Evolutionary conservation across 345 rosid species (phyloP), one percentile per base, ranked within the genome.

Genomic region (Zanthoxylum bungeanum): DNA sequence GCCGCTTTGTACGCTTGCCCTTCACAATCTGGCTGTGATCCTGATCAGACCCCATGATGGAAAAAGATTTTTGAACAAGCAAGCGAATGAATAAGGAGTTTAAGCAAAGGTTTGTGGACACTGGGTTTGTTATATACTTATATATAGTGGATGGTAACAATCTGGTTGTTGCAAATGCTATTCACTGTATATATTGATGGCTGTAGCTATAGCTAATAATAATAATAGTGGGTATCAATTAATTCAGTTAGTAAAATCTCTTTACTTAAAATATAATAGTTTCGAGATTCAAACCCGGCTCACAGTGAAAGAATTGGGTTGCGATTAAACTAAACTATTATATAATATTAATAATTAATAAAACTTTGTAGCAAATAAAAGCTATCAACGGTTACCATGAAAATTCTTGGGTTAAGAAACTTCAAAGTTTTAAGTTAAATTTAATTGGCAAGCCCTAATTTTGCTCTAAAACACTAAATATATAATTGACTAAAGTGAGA

Each of bases 1-100:
- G 93, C 16, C 98, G 89, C 84, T 94, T 94, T 11, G 90, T 90
- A 30, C 97, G 93, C 81, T 88, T 94, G 71, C 98, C 85, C 73
- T 88, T 90, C 14, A 82, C 73, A 73, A 87, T 72, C 74, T 56
- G 75, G 42, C 53, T 70, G 21, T 73, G 77, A 17, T 74, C 81
- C 59, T 81, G 80, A 33, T 70, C 73, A 34, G 68, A 73, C 24
- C 73, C 64, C 73, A 57, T 66, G 21, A 51, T 34, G n/a, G n/a
- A n/a, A n/a, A n/a, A n/a, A n/a, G n/a, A n/a, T n/a, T n/a, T n/a
- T n/a, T n/a, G n/a, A n/a, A n/a, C n/a, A n/a, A n/a, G n/a, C n/a
- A n/a, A n/a, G n/a, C n/a, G n/a, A 10, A 55, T 27, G 47, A 17
- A 49, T 37, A 49, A 63, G 27, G 46, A 1, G 57, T n/a, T 0